Base-by-base conservation (phyloP, 169 alveolate genomes). In the Besnoitia besnoiti region DNA sequence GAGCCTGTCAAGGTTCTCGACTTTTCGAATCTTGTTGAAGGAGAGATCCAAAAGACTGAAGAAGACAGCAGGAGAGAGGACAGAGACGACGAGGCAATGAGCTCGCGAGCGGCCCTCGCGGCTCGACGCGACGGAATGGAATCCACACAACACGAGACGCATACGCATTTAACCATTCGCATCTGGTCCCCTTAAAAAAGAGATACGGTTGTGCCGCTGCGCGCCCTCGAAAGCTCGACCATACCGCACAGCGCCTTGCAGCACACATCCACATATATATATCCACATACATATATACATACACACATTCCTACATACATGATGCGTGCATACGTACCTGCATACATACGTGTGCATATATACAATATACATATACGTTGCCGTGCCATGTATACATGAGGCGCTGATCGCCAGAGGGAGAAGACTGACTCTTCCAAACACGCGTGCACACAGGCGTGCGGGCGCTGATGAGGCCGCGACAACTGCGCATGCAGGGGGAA, bases 1-100 rank as follows among this genome's bases (percentile, higher is more conserved):
- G 30, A 85, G 95, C 24, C 91, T 77, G 50, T 62, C 96, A 16
- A 96, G 77, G 90, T 91, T 82, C 82, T 95, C 96, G 37, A 96
- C 73, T 39, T 85, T 84, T 39, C 93, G 93, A 55, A 96, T 95
- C 37, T 91, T 62, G 91, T 96, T 96, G 84, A 95, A 96, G 44
- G 96, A 91, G 40, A 94, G 49, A 67, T 94, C 96, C 94, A 94
- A 37, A 3, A 87, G 77, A 75, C 95, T 89, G 88, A 59, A 90
- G 49, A 51, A 16, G 44, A 33, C 46, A 30, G 50, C 77, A 42
- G 51, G 46, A 24, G 51, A 27, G 10, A 39, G n/a, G 49, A 7
- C 35, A 24, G 37, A 80, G 89, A 35, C 30, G 42, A 12, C 37
- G 85, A 37, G 47, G 12, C 24, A 24, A 76, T 37, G 85, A 12